Evolutionary conservation across 1,139 yeast genomes (phyloP).

Genomic region (Scheffersomyces titani): DNA sequence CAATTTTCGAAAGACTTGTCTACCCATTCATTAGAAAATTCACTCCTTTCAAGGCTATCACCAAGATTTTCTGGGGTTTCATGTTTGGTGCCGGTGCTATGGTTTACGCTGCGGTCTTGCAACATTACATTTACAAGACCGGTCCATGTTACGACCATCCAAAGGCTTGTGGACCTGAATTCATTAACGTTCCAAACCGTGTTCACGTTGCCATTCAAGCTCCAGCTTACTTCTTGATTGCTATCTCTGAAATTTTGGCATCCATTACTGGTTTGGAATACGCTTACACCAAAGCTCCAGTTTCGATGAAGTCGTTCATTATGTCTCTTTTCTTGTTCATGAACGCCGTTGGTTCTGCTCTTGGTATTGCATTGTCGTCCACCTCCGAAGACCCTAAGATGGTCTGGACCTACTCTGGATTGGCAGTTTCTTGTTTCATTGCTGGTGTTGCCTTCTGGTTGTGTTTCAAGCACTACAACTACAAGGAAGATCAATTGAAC

Average conservation of each 20-base stretch:
- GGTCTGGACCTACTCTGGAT: conserved; percentile 66
- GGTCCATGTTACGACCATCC: conserved; percentile 80
- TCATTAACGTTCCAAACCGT: conserved; percentile 42
- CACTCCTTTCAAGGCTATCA: conserved; percentile 66
- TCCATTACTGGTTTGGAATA: conserved; percentile 68
- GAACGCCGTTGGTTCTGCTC: conserved; percentile 67
- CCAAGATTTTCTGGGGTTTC: conserved; percentile 77
- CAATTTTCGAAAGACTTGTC: conserved; percentile 52
- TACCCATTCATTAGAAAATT: conserved; percentile 57
- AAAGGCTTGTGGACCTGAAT: conserved; percentile 30
- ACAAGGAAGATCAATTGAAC: conserved; percentile 62
- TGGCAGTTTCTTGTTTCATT: conserved; percentile 58
- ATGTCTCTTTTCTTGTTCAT: conserved; percentile 64
- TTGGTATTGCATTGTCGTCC: conserved; percentile 72
- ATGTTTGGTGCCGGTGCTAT: conserved; percentile 68
- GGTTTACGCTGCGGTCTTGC: conserved; percentile 81
- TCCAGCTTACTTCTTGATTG: conserved; percentile 65
- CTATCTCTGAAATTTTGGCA: conserved; percentile 64
- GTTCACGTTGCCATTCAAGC: conserved; percentile 64
- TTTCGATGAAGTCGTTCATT: conserved; percentile 63
- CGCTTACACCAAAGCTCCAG: conserved; percentile 72
- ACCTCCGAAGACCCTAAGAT: conserved; percentile 67
- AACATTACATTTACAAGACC: conserved; percentile 66
- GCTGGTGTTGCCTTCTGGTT: conserved; percentile 68
- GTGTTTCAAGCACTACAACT: conserved; percentile 56